Percentiles rank a stretch among this genome's conserved stretches.
These are phyloP conservation scores for Trichoderma sp. DNA, from an alignment of 2,329 filamentous ascomycete genomes.

Conservation along the genomic window DNA sequence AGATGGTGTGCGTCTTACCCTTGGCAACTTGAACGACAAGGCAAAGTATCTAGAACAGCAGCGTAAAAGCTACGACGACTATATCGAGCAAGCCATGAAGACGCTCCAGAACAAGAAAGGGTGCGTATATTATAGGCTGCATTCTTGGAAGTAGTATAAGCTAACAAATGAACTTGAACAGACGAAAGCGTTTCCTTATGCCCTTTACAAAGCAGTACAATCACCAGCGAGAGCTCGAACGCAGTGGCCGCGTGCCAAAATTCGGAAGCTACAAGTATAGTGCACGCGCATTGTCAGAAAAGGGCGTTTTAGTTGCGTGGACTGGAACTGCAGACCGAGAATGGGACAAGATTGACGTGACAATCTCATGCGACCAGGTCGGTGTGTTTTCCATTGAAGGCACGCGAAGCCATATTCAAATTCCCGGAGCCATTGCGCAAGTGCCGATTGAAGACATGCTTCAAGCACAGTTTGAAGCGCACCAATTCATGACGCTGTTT, in stretches of 20 bases:
- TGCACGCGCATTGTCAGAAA: constrained; percentile 82
- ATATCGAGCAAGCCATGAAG: constrained; percentile 97
- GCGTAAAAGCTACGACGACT: constrained; percentile 97
- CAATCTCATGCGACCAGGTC: constrained; percentile 90
- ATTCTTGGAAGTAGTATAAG: background rate
- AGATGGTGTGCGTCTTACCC: constrained; percentile 76
- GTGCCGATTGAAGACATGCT: constrained; percentile 90
- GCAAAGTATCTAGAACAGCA: constrained; percentile 92
- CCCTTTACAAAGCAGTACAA: constrained; percentile 99
- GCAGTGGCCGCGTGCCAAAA: constrained; percentile 89
- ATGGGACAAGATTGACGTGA: constrained; percentile 91
- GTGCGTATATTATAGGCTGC: constrained; percentile 38
- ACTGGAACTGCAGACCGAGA: constrained; percentile 77
- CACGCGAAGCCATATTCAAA: constrained; percentile 88
- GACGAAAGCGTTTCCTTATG: constrained; percentile 89
- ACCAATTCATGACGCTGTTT: constrained; percentile 94
- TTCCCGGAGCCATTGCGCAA: constrained; percentile 86
- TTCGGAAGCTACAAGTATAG: constrained; percentile 99
- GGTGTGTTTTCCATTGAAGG: constrained; percentile 93
- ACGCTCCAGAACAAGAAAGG: constrained; percentile 97
- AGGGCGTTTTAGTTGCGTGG: constrained; percentile 94
- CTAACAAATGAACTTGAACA: constrained; percentile 35
- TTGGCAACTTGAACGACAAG: constrained; percentile 78
- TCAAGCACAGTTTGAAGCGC: constrained; percentile 95
- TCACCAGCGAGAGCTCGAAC: constrained; percentile 93